phyloP scores from a whole-genome alignment of 148 eudicot genomes.

The Chenopodium berlandieri region DNA sequence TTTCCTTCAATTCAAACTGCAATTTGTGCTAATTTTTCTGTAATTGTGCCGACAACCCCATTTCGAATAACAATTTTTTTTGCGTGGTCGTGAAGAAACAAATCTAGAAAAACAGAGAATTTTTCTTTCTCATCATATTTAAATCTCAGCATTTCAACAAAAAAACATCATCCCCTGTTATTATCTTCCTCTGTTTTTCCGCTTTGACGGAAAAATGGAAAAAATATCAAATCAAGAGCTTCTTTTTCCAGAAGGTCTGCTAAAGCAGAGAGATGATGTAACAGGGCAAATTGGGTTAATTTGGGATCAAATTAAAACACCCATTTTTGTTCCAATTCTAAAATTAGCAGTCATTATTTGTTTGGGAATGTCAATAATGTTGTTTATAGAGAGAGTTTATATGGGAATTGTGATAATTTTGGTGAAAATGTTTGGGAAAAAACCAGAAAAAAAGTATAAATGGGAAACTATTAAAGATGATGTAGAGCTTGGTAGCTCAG shows the following conservation, averaged over 20 bases:
- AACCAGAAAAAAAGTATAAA: slow-evolving; percentile 53
- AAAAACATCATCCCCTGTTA: slow-evolving; percentile 4
- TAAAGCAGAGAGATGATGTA: slow-evolving; percentile 35
- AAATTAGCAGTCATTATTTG: slow-evolving; percentile 42
- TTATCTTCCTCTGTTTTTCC: slow-evolving; percentile 18
- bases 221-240: slow-evolving; percentile 23
- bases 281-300: slow-evolving; percentile 34
- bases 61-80: slow-evolving; percentile 22
- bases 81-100: slow-evolving; percentile 36
- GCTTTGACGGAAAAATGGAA: slow-evolving; percentile 30
- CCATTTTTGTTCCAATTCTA: slow-evolving; percentile 53
- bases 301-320: slow-evolving; percentile 49
- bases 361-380: slow-evolving; percentile 58
- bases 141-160: slow-evolving; percentile 9
- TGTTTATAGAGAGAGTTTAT: slow-evolving; percentile 58
- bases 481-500: slow-evolving; percentile 56
- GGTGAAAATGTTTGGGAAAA: slow-evolving; percentile 44
- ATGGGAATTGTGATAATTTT: slow-evolving; percentile 54
- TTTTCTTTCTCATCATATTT: background rate
- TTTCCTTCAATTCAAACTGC: background rate
- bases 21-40: background rate
- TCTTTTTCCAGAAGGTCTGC: slow-evolving; percentile 31
- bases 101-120: slow-evolving; percentile 9
- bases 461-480: slow-evolving; percentile 71
- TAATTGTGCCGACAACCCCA: slow-evolving; percentile 3